phyloP scores from a whole-genome alignment of 2,329 filamentous ascomycete species.

The Sphaerulina vaccinii region DNA sequence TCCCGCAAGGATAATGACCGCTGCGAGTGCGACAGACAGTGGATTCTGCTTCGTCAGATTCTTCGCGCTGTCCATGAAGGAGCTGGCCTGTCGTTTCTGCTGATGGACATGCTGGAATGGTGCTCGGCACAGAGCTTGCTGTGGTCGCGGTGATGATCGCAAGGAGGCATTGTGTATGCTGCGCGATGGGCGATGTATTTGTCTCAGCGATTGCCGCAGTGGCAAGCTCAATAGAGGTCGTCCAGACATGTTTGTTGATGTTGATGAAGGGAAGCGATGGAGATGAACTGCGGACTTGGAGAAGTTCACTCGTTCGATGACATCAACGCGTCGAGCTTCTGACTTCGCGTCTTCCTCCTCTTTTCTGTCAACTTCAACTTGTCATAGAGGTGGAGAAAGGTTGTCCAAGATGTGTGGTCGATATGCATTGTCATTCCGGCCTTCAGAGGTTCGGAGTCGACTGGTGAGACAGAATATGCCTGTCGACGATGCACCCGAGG shows the following conservation, averaged over 20 bases:
- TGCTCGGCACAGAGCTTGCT: conserved; percentile 15
- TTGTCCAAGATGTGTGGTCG: conserved; percentile 62
- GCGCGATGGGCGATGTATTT: conserved; percentile 11
- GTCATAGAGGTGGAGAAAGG: no score
- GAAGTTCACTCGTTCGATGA: conserved; percentile 16
- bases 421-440: conserved; percentile 60
- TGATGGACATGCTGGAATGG: conserved; percentile 15
- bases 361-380: background rate
- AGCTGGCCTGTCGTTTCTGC: conserved; percentile 25
- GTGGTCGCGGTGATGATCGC: conserved; percentile 10
- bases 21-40: conserved; percentile 39
- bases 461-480: conserved; percentile 73
- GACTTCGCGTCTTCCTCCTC: conserved; percentile 2
- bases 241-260: conserved; percentile 38
- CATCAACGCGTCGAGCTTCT: conserved; percentile 9
- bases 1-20: conserved; percentile 38
- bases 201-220: conserved; percentile 22
- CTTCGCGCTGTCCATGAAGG: conserved; percentile 30
- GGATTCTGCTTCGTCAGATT: conserved; percentile 42
- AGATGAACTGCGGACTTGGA: background rate
- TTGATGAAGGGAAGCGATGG: background rate
- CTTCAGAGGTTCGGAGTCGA: conserved; percentile 71
- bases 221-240: conserved; percentile 32
- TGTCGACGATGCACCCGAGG: conserved; percentile 47
- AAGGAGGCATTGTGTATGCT: conserved; percentile 21